Evolutionary conservation across 2,329 filamentous ascomycete species (phyloP), one percentile per base, ranked within the genome.

Genomic region (Cladosporium austrohemisphaericum): DNA sequence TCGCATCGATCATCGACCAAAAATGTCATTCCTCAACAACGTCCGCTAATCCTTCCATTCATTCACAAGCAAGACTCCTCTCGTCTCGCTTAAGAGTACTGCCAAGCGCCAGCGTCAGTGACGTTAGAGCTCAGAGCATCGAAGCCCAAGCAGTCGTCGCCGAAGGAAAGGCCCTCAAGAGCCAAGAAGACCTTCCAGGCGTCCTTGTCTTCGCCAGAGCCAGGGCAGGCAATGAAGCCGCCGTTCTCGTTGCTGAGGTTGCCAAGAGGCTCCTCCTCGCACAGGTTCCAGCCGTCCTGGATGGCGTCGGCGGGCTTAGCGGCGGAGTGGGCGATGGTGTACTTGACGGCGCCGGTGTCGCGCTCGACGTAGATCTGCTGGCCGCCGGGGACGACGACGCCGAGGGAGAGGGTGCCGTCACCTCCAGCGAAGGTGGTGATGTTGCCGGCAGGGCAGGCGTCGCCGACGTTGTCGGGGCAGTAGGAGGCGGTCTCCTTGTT

Each of bases 361-460:
- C 59, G 49, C 23, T 63, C 59, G 52, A 66, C 57, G 58, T 63
- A 67, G 41, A 63, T 53, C 49, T 56, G 55, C 52, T 65, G 63
- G 32, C 63, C 63, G 8, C 60, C 62, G 3, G 57, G 57, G 5
- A 65, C 64, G 23, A 52, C 43, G 29, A 59, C 57, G 7, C 53
- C 57, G 48, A 65, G 50, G 26, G 16, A 41, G 33, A 49, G 59
- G 29, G 14, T 41, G 33, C 9, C 57, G 41, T 28, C 36, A 3
- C 52, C 35, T 45, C 51, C 23, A 48, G 52, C n/a, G 52, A 58
- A 55, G 49, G 44, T 29, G 31, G 55, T 54, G 52, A 44, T 57
- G 51, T 52, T 53, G 46, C 48, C 48, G 38, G 48, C 31, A 10
- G 62, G 62, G 56, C 60, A 61, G 51, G 40, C 52, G 31, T 44